phyloP scores from a whole-genome alignment of 1,284 basidiomycete genomes.

The Ceratobasidium sp. region DNA sequence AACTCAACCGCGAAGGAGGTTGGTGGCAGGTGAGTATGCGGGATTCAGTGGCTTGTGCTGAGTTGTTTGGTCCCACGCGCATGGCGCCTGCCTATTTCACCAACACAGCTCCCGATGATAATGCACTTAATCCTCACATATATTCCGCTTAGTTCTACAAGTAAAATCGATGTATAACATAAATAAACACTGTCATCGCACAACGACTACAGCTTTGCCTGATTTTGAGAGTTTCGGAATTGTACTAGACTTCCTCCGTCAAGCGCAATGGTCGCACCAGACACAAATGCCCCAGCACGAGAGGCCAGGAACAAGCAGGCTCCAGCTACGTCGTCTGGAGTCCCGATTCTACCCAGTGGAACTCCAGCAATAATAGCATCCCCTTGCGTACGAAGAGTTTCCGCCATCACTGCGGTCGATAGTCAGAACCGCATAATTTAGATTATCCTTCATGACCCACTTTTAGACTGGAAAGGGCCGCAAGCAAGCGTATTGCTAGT shows the following conservation, averaged over 20 bases:
- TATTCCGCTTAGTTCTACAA: too few relatives aligned
- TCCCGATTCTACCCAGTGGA: slow-evolving; percentile 69
- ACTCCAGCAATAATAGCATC: slow-evolving; percentile 22
- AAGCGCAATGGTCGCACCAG: slow-evolving; percentile 74
- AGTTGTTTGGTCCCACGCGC: slow-evolving; percentile 2
- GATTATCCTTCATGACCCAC: slow-evolving; percentile 52
- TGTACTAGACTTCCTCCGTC: slow-evolving; percentile 66
- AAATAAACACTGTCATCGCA: neutral
- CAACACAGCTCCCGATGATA: too few relatives aligned
- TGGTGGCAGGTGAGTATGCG: slow-evolving; percentile 17
- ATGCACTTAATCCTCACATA: too few relatives aligned
- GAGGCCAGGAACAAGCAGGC: slow-evolving; percentile 77
- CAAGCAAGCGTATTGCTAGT: slow-evolving; percentile 76
- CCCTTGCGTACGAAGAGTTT: slow-evolving; percentile 31
- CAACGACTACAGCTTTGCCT: slow-evolving; percentile 24
- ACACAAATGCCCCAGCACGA: slow-evolving; percentile 76
- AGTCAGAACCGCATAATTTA: neutral
- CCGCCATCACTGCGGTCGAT: slow-evolving; percentile 27
- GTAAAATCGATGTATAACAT: neutral
- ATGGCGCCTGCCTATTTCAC: slow-evolving; percentile 24
- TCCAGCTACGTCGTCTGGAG: slow-evolving; percentile 78
- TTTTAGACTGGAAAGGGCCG: slow-evolving; percentile 64
- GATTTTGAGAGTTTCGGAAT: neutral
- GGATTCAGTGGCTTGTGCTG: slow-evolving; percentile 39
- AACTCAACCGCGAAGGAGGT: slow-evolving; percentile 18